Percentiles rank a stretch among this genome's conserved stretches.
Evolutionary conservation across 306 rosid species (phyloP).

Genomic region (Cotoneaster glaucophyllus): DNA sequence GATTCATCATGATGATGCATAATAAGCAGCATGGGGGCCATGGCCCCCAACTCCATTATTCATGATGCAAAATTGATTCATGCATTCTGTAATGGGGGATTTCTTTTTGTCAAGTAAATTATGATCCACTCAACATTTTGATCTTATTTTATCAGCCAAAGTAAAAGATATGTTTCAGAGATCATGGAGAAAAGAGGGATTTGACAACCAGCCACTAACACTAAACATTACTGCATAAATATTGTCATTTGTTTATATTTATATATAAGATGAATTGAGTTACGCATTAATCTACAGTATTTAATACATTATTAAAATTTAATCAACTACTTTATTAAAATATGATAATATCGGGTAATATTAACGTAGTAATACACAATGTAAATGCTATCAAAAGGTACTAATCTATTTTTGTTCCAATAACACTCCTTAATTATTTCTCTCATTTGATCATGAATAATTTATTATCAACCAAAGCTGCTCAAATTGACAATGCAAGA

Average conservation of each 20-base stretch:
- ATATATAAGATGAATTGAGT: background rate
- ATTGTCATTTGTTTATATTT: background rate
- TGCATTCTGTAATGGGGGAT: slow-evolving; percentile 1
- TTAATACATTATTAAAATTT: too few species aligned
- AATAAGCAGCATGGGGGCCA: background rate
- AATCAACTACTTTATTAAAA: background rate
- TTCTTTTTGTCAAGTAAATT: slow-evolving; percentile 20
- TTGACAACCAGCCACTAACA: slow-evolving; percentile 20
- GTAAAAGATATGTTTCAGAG: slow-evolving; percentile 8
- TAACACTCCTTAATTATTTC: background rate
- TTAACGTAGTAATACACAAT: too few species aligned
- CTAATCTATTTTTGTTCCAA: background rate
- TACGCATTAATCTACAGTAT: too few species aligned
- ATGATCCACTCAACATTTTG: slow-evolving; percentile 49
- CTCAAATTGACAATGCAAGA: background rate
- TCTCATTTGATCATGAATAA: background rate
- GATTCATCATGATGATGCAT: slow-evolving; percentile 32
- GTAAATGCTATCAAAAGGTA: background rate
- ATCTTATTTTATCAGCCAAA: slow-evolving; percentile 18
- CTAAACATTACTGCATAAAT: background rate
- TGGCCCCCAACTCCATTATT: background rate
- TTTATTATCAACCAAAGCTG: background rate
- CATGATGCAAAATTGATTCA: slow-evolving; percentile 7
- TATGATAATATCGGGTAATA: background rate
- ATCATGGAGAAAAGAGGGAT: background rate